Evolutionary conservation across 306 rosid genomes (phyloP).

Genomic region (Cucurbita argyrosperma): DNA sequence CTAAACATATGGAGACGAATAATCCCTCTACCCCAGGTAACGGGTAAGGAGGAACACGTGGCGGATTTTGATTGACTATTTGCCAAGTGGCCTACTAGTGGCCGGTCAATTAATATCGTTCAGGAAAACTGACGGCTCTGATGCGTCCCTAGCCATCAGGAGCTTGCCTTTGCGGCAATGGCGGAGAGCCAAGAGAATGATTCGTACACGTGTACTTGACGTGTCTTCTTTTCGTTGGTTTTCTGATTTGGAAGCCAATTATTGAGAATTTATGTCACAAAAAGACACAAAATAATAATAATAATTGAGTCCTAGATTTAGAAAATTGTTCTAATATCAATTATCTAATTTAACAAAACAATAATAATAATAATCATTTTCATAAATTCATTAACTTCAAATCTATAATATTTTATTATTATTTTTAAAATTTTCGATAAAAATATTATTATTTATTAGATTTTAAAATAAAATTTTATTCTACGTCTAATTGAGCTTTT

Average conservation of each 20-base stretch:
- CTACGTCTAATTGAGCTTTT: no score
- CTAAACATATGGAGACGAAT: neutral
- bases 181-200: neutral
- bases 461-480: no score
- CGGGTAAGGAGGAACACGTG: neutral
- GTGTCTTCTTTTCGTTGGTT: neutral
- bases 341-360: no score
- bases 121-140: neutral
- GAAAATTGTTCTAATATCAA: no score
- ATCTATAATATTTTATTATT: no score
- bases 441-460: no score
- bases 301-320: no score
- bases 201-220: neutral
- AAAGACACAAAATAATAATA: neutral
- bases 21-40: constrained; percentile 2
- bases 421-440: no score
- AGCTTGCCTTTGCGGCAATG: neutral
- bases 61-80: neutral
- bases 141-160: neutral
- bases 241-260: neutral
- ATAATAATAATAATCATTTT: no score
- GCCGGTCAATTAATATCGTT: neutral
- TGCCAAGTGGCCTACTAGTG: neutral
- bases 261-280: neutral
- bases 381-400: no score